Percentiles rank a stretch among this genome's conserved stretches.
Evolutionary conservation across 768 basidiomycete genomes (phyloP).

Genomic region (Boletus subparvulus): DNA sequence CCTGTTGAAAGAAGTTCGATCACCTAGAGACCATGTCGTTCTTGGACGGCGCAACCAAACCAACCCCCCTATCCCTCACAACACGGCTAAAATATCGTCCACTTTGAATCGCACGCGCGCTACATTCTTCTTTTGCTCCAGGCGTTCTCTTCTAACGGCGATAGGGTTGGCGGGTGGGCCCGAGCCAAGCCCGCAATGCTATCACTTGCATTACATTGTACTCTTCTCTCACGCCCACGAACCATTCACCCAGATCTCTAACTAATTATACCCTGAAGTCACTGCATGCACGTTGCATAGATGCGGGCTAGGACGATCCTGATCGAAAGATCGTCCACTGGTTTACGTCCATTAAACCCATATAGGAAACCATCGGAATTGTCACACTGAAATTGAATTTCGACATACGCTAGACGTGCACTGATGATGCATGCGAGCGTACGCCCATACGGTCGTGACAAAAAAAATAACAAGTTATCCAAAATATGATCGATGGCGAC

Average conservation of each 20-base stretch:
- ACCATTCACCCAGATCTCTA: neutral
- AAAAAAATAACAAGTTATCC: neutral
- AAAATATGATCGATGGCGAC: neutral
- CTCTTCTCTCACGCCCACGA: neutral
- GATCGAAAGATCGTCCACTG: conserved; percentile 16
- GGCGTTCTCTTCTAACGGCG: neutral
- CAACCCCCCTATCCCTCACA: neutral
- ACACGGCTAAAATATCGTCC: conserved; percentile 1
- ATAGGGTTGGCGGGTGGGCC: neutral
- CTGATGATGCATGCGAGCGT: neutral
- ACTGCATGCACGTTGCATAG: neutral
- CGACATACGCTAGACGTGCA: neutral
- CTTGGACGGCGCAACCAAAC: neutral
- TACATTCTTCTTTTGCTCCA: neutral
- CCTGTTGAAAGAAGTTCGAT: neutral
- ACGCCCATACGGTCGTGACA: neutral
- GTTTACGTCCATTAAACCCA: conserved; percentile 8
- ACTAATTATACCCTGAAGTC: neutral
- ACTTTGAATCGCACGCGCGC: neutral
- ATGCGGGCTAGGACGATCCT: conserved; percentile 11
- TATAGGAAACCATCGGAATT: neutral
- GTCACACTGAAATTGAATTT: neutral
- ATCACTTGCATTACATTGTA: neutral
- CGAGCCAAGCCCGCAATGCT: neutral
- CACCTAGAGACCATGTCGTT: conserved; percentile 3